A percentile compares a stretch with the other conserved stretches of the same genome.
Conservation (phyloP, 148 eudicot species). For the Polygonum maritimum region DNA sequence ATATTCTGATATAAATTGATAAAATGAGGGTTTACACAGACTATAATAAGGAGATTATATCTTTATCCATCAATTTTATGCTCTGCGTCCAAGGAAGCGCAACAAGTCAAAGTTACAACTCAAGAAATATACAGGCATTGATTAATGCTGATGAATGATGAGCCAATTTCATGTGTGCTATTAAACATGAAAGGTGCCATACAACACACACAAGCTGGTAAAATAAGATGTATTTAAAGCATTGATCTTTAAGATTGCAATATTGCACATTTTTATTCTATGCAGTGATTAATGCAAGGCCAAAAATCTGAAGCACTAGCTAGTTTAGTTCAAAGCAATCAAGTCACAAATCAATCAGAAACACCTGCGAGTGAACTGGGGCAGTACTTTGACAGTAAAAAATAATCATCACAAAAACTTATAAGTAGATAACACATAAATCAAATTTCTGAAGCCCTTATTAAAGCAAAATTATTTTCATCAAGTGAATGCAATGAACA, state of each 20-base stretch:
- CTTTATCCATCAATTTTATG: neutral
- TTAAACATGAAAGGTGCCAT: neutral
- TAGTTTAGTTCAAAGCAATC: neutral
- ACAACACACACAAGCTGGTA: neutral
- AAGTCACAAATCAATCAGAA: neutral
- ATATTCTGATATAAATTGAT: neutral
- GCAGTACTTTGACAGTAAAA: neutral
- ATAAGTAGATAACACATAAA: neutral
- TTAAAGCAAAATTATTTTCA: neutral
- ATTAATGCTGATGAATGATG: neutral
- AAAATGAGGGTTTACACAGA: neutral
- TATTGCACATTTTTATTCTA: neutral
- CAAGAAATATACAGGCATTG: neutral
- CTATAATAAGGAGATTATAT: too few species aligned
- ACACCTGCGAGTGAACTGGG: neutral
- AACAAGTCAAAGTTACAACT: neutral
- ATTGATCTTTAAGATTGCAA: neutral
- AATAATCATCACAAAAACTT: neutral
- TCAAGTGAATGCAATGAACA: neutral
- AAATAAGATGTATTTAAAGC: neutral
- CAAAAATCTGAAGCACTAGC: neutral
- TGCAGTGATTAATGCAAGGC: neutral
- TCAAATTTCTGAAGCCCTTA: neutral
- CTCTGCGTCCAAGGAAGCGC: neutral
- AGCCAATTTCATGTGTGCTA: neutral